phyloP scores from a whole-genome alignment of 2,329 filamentous ascomycete genomes.

The Acephala macrosclerotiorum region DNA sequence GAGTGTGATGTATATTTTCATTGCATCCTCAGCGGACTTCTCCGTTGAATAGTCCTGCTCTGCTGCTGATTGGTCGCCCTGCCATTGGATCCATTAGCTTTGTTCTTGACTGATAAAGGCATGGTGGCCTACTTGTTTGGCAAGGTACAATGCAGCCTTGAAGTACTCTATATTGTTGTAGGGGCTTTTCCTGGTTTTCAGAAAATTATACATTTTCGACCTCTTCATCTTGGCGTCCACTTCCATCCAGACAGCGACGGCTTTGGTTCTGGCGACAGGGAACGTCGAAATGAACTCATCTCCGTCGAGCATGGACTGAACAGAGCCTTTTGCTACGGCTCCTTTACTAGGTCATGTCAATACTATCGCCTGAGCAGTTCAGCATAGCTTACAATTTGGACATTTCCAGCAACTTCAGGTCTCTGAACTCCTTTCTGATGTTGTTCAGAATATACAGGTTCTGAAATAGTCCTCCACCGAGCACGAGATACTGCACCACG shows the following conservation, averaged over 20 bases:
- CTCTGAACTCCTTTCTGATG: constrained; percentile 8
- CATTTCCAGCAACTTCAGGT: constrained; percentile 7
- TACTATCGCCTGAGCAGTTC: neutral
- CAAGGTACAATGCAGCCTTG: neutral
- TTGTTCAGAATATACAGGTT: constrained; percentile 13
- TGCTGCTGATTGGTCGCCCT: neutral
- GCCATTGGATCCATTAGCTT: neutral
- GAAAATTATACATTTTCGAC: neutral
- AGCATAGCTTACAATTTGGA: neutral
- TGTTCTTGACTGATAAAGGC: neutral
- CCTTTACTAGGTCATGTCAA: constrained; percentile 17
- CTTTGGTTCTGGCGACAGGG: constrained; percentile 12
- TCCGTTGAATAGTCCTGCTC: neutral
- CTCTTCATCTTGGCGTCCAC: constrained; percentile 8
- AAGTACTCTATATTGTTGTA: neutral
- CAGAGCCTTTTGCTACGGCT: constrained; percentile 24
- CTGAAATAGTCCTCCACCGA: constrained; percentile 24
- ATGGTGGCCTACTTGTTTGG: neutral
- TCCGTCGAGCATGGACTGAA: constrained; percentile 14
- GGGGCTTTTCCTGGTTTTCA: neutral
- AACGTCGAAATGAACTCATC: constrained; percentile 14
- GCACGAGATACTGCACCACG: constrained; percentile 17
- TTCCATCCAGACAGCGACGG: constrained; percentile 8
- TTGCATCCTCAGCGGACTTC: neutral
- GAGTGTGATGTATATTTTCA: neutral